These are phyloP conservation scores for Pichia ethanolica DNA, from an alignment of 805 yeast species.

Conservation along the genomic window DNA sequence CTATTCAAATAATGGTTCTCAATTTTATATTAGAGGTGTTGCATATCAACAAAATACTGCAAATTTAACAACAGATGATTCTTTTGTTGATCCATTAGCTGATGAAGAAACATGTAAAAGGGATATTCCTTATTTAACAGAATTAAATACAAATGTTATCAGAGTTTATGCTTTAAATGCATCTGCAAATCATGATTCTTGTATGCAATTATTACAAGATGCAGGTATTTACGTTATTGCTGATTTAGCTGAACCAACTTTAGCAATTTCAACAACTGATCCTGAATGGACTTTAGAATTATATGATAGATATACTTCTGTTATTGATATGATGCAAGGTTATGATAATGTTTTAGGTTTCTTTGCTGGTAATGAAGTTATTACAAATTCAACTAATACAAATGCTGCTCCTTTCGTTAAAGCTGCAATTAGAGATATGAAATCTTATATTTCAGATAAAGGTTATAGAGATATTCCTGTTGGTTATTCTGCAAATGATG, in stretches of 20 bases:
- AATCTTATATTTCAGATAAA: conserved; percentile 51
- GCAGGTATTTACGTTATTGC: conserved; percentile 80
- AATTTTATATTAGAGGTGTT: conserved; percentile 68
- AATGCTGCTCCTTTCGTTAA: conserved; percentile 75
- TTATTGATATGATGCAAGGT: conserved; percentile 59
- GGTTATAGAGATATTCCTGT: conserved; percentile 78
- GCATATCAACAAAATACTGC: conserved; percentile 72
- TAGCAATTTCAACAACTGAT: conserved; percentile 51
- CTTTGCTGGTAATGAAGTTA: conserved; percentile 83
- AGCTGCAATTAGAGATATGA: conserved; percentile 76
- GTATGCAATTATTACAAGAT: conserved; percentile 59
- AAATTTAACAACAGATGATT: conserved; percentile 30
- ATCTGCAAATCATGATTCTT: conserved; percentile 54
- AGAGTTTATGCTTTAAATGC: conserved; percentile 71
- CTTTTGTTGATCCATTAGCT: conserved; percentile 66
- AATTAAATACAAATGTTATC: conserved; percentile 60
- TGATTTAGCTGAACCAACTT: conserved; percentile 62
- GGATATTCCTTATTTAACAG: conserved; percentile 65
- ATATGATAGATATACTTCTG: conserved; percentile 59
- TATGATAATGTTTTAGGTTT: conserved; percentile 73
- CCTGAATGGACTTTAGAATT: conserved; percentile 62
- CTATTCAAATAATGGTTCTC: conserved; percentile 71
- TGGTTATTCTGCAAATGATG: conserved; percentile 80
- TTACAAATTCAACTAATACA: conserved; percentile 58
- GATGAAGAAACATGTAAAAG: conserved; percentile 54